Evolutionary conservation across 2,329 filamentous ascomycete genomes (phyloP), one percentile per base, ranked within the genome.

Genomic region (Fusarium sp.): DNA sequence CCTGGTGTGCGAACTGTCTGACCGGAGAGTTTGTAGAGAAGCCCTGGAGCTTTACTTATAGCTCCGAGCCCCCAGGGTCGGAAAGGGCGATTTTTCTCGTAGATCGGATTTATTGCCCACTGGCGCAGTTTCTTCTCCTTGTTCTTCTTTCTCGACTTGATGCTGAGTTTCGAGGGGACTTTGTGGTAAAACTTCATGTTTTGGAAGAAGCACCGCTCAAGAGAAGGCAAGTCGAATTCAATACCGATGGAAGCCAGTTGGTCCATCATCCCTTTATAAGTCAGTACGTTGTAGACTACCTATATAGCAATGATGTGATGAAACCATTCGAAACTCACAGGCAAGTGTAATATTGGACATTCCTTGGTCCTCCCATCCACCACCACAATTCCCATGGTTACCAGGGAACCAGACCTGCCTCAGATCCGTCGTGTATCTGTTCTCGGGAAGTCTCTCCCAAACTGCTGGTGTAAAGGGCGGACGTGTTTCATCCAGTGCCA

Each of bases 341-440:
- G 78, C 75, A 46, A 82, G 73, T 22, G 77, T 77, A 17, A 77
- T 75, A 52, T 82, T 79, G 4, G 80, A 75, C 20, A 81, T 77
- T 44, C 82, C 82, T 62, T 85, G 80, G 47, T 86, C 84, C 7
- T 78, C 74, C 86, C 86, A 91, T 3, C 90, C 90, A 32, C 90
- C 90, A 6, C 90, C 90, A 46, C 91, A 87, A 70, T 92, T 91
- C 13, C 83, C 87, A 73, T 94, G 91, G 49, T 85, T 87, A 8
- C 91, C 91, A 0, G 91, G 88, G 71, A 94, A 93, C 88, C 88
- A 90, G 14, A 84, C 82, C 64, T 85, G 83, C 27, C 82, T 78
- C 44, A 85, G 76, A 60, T 85, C 79, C 3, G 82, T 83, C 22
- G 75, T 78, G 15, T 76, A 71, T 35, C 74, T 76, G 30, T 81